Conservation (phyloP, 129 eudicot genomes). For the Centrapalus pauciflorus region DNA sequence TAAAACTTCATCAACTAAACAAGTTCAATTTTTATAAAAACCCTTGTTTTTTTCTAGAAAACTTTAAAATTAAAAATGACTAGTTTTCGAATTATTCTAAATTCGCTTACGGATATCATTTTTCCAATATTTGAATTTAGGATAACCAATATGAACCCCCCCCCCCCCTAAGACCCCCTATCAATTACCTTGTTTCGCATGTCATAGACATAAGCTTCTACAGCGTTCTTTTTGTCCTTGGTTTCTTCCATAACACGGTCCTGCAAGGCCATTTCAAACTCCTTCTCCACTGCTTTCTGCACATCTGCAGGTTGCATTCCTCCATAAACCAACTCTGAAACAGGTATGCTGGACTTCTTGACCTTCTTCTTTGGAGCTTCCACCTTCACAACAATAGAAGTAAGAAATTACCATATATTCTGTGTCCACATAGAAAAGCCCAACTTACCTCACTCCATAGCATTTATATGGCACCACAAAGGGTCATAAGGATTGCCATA, state of each 20-base stretch:
- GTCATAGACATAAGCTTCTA: slow-evolving; percentile 92
- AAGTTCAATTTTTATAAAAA: too few species aligned
- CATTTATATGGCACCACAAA: too few species aligned
- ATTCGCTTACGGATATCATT: too few species aligned
- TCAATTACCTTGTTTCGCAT: slow-evolving; percentile 81
- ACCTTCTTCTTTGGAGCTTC: slow-evolving; percentile 91
- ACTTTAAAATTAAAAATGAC: too few species aligned
- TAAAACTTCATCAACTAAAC: too few species aligned
- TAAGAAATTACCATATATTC: neutral
- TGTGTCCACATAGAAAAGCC: neutral
- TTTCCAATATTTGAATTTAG: too few species aligned
- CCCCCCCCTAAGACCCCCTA: too few species aligned
- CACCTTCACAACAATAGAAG: slow-evolving; percentile 32
- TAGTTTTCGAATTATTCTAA: too few species aligned
- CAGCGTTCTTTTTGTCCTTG: slow-evolving; percentile 90
- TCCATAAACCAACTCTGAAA: slow-evolving; percentile 64
- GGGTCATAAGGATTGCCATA: too few species aligned
- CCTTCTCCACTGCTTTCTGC: slow-evolving; percentile 86
- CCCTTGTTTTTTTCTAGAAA: too few species aligned
- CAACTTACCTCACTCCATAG: too few species aligned
- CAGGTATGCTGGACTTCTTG: slow-evolving; percentile 61
- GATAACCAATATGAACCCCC: too few species aligned
- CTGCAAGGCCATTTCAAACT: slow-evolving; percentile 98
- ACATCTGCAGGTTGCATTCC: slow-evolving; percentile 64
- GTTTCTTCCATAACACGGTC: slow-evolving; percentile 98